These are phyloP conservation scores for Phycomyces nitens DNA, from an alignment of 192 early-diverging fungal genomes.

Conservation along the genomic window DNA sequence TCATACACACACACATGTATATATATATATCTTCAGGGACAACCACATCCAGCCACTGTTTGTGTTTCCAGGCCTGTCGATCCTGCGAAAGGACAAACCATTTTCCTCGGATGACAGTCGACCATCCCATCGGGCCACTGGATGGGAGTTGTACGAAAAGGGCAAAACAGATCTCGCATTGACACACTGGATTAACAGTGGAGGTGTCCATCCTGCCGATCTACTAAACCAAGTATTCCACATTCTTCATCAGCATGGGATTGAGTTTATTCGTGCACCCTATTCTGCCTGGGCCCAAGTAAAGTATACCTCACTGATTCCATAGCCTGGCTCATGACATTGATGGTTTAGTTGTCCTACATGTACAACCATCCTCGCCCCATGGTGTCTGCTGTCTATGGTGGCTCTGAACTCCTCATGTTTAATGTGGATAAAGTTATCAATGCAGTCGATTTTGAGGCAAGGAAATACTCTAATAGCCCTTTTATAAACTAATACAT, in stretches of 20 bases:
- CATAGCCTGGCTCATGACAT: neutral
- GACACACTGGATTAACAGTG: conserved; percentile 50
- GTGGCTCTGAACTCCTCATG: conserved; percentile 71
- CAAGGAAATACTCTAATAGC: neutral
- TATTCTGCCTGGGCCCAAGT: conserved; percentile 77
- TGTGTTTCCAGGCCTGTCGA: conserved; percentile 70
- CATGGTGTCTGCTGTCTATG: conserved; percentile 67
- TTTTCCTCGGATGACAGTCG: conserved; percentile 63
- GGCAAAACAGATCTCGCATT: conserved; percentile 56
- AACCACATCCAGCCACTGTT: conserved; percentile 71
- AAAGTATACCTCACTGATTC: neutral
- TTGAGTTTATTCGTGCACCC: conserved; percentile 77
- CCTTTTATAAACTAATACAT: neutral
- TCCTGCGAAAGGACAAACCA: conserved; percentile 69
- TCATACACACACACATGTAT: too few species aligned
- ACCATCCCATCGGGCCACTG: conserved; percentile 53
- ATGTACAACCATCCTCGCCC: conserved; percentile 65
- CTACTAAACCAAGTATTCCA: conserved; percentile 63
- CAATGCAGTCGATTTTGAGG: conserved; percentile 56
- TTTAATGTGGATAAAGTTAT: conserved; percentile 75
- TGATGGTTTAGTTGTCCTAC: conserved; percentile 59
- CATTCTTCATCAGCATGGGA: conserved; percentile 60
- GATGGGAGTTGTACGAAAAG: conserved; percentile 68
- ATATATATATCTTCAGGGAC: conserved; percentile 34
- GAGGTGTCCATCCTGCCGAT: conserved; percentile 57